phyloP scores from a whole-genome alignment of 176 grass and related monocot species.

The Oryza meridionalis region DNA sequence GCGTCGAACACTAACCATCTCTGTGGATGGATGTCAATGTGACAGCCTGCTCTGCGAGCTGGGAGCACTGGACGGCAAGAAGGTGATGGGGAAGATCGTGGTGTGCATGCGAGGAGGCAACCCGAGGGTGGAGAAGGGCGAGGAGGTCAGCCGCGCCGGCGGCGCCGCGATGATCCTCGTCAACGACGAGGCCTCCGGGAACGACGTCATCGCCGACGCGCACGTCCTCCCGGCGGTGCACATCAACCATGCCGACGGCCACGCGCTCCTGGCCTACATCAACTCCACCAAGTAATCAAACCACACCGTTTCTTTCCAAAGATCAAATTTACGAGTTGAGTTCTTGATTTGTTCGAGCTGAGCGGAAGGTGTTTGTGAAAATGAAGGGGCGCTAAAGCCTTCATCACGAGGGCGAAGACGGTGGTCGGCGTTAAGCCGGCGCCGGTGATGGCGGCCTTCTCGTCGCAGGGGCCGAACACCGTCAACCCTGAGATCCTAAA shows the following conservation, averaged over 20 bases:
- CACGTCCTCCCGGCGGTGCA: constrained; percentile 73
- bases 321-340: background rate
- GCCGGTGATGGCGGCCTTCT: constrained; percentile 68
- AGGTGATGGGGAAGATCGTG: constrained; percentile 64
- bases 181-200: constrained; percentile 38
- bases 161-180: constrained; percentile 60
- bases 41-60: constrained; percentile 52
- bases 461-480: constrained; percentile 65
- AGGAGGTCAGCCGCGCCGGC: constrained; percentile 46
- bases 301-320: background rate
- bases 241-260: constrained; percentile 54
- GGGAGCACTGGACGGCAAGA: constrained; percentile 54
- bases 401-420: constrained; percentile 56
- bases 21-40: background rate
- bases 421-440: constrained; percentile 50
- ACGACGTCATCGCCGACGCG: constrained; percentile 47
- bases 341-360: background rate
- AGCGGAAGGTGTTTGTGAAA: background rate
- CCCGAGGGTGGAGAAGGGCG: constrained; percentile 53
- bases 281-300: constrained; percentile 39
- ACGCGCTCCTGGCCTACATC: constrained; percentile 51
- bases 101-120: constrained; percentile 53
- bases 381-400: constrained; percentile 42
- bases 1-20: background rate
- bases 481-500: constrained; percentile 68